Evolutionary conservation across 106 monocot genomes (phyloP), one percentile per base, ranked within the genome.

Genomic region (Agapanthus africanus): DNA sequence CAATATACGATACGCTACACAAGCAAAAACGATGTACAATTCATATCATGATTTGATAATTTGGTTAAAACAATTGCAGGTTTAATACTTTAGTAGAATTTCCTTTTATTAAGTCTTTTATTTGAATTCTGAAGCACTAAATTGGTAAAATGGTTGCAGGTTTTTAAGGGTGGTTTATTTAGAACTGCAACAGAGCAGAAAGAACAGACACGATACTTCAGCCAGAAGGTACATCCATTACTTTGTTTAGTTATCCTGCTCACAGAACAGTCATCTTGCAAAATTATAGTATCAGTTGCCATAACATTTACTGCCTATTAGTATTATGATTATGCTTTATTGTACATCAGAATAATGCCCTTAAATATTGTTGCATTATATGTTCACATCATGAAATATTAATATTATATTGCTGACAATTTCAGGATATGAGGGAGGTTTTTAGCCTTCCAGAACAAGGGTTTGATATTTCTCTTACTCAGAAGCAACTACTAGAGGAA

Each of bases 161-260:
- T 97, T 56, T 97, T 92, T 76, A 97, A 97, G 68, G 97, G 97
- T 70, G 91, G 86, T 33, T 66, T 97, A 63, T 97, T 97, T 70
- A 92, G 76, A 65, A 87, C 82, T 67, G 97, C 97, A 51, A 97
- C 97, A 16, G 97, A 97, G 65, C 86, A 91, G 31, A 97, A 86
- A 70, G 97, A 97, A 63, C 97, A 97, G 38, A 97, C 88, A 37
- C 79, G 97, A 38, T 97, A 97, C 41, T 97, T 97, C 67, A 89
- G 89, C 84, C 84, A 84, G 74, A 92, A 70, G 80, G 97, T 92
- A 75, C 25, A 25, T 67, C 66, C 37, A 25, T 4, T 38, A 30
- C 22, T 46, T 22, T 31, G 13, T 47, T 47, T 13, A 47, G 46
- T 47, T 44, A 2, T 47, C 13, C 46, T 47, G 46, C 46, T 38